A percentile compares a stretch with the other conserved stretches of the same genome.
Conservation (phyloP, 2,329 filamentous ascomycete genomes). For the Penicillium sp. region DNA sequence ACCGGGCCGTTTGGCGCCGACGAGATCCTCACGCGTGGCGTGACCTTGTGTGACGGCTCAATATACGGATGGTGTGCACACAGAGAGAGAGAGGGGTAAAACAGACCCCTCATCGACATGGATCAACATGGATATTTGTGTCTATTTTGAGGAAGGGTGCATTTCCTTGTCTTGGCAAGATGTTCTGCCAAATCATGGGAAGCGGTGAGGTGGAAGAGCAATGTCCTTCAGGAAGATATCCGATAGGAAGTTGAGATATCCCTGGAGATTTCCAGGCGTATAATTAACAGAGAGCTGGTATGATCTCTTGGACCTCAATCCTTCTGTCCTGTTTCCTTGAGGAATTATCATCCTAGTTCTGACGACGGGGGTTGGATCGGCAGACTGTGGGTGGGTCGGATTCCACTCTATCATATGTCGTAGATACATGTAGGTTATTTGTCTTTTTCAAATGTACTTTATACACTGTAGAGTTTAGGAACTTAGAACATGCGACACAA, state of each 20-base stretch:
- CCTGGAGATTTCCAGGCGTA: background rate
- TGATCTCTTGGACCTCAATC: background rate
- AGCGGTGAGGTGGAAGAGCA: background rate
- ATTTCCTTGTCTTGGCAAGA: background rate
- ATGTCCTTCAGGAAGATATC: background rate
- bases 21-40: conserved; percentile 11
- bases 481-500: background rate
- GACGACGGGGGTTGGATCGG: background rate
- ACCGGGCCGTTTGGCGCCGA: background rate
- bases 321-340: background rate
- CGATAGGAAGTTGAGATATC: background rate
- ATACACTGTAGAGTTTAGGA: too few relatives aligned
- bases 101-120: too few relatives aligned
- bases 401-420: background rate
- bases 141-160: background rate
- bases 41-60: background rate
- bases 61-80: background rate
- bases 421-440: background rate
- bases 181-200: background rate
- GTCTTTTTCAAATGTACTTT: background rate
- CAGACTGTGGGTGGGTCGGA: background rate
- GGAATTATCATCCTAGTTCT: background rate
- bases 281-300: background rate
- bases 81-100: background rate
- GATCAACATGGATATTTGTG: background rate